Conservation (phyloP, 164 flowering plant species). For the Sextonia rubra region DNA sequence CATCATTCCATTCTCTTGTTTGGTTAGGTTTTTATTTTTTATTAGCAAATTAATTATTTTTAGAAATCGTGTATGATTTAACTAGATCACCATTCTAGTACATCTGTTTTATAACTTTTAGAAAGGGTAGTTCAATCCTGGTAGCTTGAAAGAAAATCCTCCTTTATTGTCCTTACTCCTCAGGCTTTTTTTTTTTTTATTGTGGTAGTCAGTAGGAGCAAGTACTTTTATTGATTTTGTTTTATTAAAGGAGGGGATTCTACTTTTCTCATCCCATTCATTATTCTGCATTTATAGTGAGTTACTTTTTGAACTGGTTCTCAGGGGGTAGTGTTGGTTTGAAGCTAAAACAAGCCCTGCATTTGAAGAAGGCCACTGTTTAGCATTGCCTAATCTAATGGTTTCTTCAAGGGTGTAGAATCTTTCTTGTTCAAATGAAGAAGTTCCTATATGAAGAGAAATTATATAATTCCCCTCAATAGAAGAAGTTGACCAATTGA, state of each 20-base stretch:
- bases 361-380: slow-evolving; percentile 52
- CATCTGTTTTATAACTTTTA: neutral
- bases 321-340: slow-evolving; percentile 81
- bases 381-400: slow-evolving; percentile 51
- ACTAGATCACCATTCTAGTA: neutral
- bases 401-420: slow-evolving; percentile 46
- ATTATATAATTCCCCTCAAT: slow-evolving; percentile 41
- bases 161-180: neutral
- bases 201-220: neutral
- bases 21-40: neutral
- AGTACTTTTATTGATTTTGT: slow-evolving; percentile 1
- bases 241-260: neutral
- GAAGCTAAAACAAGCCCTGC: slow-evolving; percentile 83
- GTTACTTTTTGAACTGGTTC: slow-evolving; percentile 66
- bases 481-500: slow-evolving; percentile 55
- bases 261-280: slow-evolving; percentile 10
- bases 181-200: neutral
- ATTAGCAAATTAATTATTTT: neutral
- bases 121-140: neutral
- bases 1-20: neutral
- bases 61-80: neutral
- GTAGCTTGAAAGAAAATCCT: neutral
- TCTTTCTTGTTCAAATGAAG: slow-evolving; percentile 40
- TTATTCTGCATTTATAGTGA: slow-evolving; percentile 31
- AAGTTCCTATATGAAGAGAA: slow-evolving; percentile 53